These are phyloP conservation scores for Adansonia gregorii DNA, from an alignment of 441 rosid genomes.

Conservation along the genomic window DNA sequence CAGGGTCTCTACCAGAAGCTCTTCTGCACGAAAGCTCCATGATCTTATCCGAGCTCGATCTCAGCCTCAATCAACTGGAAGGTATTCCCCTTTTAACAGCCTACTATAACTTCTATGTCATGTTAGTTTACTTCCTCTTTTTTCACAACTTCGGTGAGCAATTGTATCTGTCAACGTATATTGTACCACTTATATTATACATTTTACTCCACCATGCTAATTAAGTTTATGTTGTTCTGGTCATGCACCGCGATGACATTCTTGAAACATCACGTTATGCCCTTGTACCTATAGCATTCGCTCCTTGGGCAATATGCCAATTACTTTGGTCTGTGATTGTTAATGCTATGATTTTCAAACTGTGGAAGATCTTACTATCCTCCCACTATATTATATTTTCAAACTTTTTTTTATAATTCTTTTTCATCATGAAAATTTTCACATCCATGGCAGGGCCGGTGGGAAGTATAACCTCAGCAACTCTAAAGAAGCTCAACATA, in stretches of 20 bases:
- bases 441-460: slow-evolving; percentile 57
- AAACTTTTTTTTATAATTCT: not conserved
- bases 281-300: not conserved
- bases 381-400: not conserved
- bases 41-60: slow-evolving; percentile 79
- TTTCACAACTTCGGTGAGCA: not conserved
- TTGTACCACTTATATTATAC: slow-evolving; percentile 6
- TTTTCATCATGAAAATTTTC: slow-evolving; percentile 8
- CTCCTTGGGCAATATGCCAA: not conserved
- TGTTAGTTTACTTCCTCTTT: slow-evolving; percentile 1
- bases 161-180: not conserved
- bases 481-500: slow-evolving; percentile 61
- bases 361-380: not conserved
- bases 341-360: slow-evolving; percentile 2
- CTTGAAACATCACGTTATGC: not conserved
- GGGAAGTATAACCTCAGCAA: slow-evolving; percentile 60
- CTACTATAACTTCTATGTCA: not conserved
- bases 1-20: slow-evolving; percentile 66
- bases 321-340: slow-evolving; percentile 13
- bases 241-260: not conserved
- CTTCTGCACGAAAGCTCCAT: slow-evolving; percentile 71
- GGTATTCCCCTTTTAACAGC: slow-evolving; percentile 49
- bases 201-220: not conserved
- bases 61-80: slow-evolving; percentile 75
- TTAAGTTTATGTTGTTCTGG: not conserved